Evolutionary conservation across 352 stramenopile genomes (phyloP).

Genomic region (Pythium chondricola): DNA sequence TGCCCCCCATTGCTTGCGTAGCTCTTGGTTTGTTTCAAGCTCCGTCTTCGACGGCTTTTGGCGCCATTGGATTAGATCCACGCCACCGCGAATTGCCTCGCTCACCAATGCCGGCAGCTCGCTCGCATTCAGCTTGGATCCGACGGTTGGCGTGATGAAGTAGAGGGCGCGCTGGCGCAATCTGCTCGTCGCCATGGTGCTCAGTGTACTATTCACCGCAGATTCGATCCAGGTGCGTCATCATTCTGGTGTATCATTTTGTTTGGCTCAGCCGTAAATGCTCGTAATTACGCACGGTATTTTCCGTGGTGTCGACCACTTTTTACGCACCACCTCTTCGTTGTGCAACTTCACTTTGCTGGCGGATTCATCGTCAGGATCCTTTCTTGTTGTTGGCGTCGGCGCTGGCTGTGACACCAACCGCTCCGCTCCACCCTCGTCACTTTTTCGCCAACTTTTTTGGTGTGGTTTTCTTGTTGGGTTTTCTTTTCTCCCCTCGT

Average conservation of each 20-base stretch:
- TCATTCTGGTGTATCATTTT: too few relatives aligned
- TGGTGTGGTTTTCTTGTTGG: background rate
- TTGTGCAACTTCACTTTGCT: background rate
- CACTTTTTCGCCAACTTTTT: too few relatives aligned
- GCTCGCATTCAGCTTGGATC: conserved; percentile 14
- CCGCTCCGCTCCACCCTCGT: too few relatives aligned
- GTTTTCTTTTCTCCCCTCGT: background rate
- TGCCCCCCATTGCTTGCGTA: conserved; percentile 22
- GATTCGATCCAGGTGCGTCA: too few relatives aligned
- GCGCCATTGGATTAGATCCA: conserved; percentile 42
- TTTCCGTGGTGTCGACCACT: background rate
- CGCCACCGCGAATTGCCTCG: conserved; percentile 38
- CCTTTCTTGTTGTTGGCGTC: too few relatives aligned
- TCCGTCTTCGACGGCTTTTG: conserved; percentile 38
- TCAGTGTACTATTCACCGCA: too few relatives aligned
- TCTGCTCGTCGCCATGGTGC: conserved; percentile 8
- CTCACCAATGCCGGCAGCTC: conserved; percentile 31
- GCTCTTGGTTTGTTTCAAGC: conserved; percentile 17
- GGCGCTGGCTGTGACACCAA: too few relatives aligned
- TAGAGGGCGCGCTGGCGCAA: conserved; percentile 31
- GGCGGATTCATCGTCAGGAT: background rate
- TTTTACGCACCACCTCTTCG: background rate
- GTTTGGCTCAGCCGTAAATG: too few relatives aligned
- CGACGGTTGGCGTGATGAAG: conserved; percentile 55
- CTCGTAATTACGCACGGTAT: background rate